Conservation (phyloP, 2,329 filamentous ascomycete genomes). For the Pseudocercospora pini-densiflorae region DNA sequence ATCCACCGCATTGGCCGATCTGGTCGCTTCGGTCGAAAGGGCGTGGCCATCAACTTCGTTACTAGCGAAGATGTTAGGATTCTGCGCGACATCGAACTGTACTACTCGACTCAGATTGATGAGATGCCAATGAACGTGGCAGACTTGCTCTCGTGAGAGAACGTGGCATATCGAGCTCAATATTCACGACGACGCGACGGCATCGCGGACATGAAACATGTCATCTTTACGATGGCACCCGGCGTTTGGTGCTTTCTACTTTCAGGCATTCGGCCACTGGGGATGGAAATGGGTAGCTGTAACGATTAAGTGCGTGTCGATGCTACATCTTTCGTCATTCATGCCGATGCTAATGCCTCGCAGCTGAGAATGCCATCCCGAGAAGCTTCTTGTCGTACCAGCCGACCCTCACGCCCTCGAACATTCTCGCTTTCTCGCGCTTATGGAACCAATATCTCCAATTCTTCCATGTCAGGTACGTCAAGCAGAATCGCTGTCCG, state of each 20-base stretch:
- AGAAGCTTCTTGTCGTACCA: constrained; percentile 11
- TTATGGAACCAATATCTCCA: neutral
- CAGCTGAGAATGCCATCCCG: constrained; percentile 15
- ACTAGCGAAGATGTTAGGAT: constrained; percentile 98
- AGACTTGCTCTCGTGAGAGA: constrained; percentile 41
- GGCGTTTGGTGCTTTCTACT: constrained; percentile 17
- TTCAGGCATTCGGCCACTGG: constrained; percentile 36
- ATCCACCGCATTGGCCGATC: constrained; percentile 98
- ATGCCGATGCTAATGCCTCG: constrained; percentile 11
- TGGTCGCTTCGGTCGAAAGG: constrained; percentile 94
- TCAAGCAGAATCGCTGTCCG: constrained; percentile 35
- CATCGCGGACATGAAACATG: neutral
- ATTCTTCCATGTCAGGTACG: constrained; percentile 59
- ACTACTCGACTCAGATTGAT: constrained; percentile 96
- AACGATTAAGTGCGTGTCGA: constrained; percentile 34
- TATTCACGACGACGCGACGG: neutral
- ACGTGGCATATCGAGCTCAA: neutral
- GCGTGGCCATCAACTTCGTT: constrained; percentile 99
- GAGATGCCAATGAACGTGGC: constrained; percentile 93
- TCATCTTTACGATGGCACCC: neutral
- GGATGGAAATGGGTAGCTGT: constrained; percentile 41
- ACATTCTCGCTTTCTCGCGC: neutral
- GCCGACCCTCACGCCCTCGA: neutral
- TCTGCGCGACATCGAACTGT: constrained; percentile 96
- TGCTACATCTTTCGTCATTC: constrained; percentile 5